A percentile compares a stretch with the other conserved stretches of the same genome.
Evolutionary conservation across 208 protist species (phyloP).

Genomic region (Leishmania lainsoni): DNA sequence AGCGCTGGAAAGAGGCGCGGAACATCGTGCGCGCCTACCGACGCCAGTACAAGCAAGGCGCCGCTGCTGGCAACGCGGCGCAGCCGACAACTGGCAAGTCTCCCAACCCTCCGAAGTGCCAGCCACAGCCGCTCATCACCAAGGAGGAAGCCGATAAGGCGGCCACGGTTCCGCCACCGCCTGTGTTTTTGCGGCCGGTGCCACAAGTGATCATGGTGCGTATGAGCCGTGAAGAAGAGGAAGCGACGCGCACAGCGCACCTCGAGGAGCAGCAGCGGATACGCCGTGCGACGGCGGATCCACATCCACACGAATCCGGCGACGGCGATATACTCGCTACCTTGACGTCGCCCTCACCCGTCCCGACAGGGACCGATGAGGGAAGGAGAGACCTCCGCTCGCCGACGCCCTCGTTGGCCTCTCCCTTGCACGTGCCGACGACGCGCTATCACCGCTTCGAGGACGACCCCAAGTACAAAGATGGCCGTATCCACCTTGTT

Average conservation of each 20-base stretch:
- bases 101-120: not conserved
- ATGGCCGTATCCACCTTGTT: conserved; percentile 64
- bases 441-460: conserved; percentile 43
- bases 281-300: not conserved
- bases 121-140: conserved; percentile 12
- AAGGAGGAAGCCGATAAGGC: conserved; percentile 28
- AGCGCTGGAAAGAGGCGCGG: conserved; percentile 39
- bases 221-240: conserved; percentile 40
- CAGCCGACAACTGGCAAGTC: not conserved
- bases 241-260: conserved; percentile 32
- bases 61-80: conserved; percentile 1
- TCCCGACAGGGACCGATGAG: not conserved
- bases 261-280: conserved; percentile 15
- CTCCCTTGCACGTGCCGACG: conserved; percentile 16
- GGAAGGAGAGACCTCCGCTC: not conserved
- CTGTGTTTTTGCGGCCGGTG: conserved; percentile 29
- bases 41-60: conserved; percentile 22
- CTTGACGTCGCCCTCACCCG: not conserved
- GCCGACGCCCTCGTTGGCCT: not conserved
- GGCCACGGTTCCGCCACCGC: conserved; percentile 31
- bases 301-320: not conserved
- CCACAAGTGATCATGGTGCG: conserved; percentile 40
- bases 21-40: conserved; percentile 36
- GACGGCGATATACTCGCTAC: not conserved
- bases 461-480: conserved; percentile 41